Percentiles rank a stretch among this genome's conserved stretches.
These are phyloP conservation scores for Hymenoscyphus repandus DNA, from an alignment of 2,329 filamentous ascomycete species.

Conservation along the genomic window DNA sequence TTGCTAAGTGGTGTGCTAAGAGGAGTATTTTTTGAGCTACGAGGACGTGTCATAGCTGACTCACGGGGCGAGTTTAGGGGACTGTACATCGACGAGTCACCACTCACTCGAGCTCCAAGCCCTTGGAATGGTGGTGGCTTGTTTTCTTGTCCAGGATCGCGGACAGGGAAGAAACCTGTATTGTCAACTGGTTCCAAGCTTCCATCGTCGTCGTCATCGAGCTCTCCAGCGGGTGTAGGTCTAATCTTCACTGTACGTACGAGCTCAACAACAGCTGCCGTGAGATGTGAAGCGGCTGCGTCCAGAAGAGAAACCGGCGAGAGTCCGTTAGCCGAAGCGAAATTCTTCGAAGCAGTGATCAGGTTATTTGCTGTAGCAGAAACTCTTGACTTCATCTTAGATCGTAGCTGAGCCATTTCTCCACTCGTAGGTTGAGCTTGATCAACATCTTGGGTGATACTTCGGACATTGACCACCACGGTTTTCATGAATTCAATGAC, in stretches of 20 bases:
- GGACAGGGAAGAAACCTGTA: constrained; percentile 62
- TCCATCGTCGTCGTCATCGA: constrained; percentile 73
- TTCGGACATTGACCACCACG: constrained; percentile 75
- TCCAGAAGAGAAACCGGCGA: constrained; percentile 92
- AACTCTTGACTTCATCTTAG: constrained; percentile 72
- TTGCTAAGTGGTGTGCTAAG: constrained; percentile 8
- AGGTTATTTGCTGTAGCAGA: constrained; percentile 94
- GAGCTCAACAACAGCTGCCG: constrained; percentile 79
- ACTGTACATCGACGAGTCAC: constrained; percentile 70
- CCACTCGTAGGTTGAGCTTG: constrained; percentile 47
- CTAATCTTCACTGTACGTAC: constrained; percentile 80
- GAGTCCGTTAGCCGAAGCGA: constrained; percentile 73
- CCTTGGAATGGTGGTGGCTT: constrained; percentile 50
- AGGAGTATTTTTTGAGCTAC: constrained; percentile 27
- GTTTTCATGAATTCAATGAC: constrained; percentile 83
- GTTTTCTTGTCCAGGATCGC: constrained; percentile 29
- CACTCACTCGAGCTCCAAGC: constrained; percentile 54
- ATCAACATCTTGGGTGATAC: constrained; percentile 78
- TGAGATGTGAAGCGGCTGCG: constrained; percentile 86
- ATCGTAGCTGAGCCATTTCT: constrained; percentile 50
- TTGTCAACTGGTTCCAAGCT: constrained; percentile 63
- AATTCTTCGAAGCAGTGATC: constrained; percentile 92
- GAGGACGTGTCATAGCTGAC: constrained; percentile 36
- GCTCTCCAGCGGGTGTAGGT: constrained; percentile 65
- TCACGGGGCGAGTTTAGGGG: constrained; percentile 64